Evolutionary conservation across 2,329 filamentous ascomycete species (phyloP).

Genomic region (Clonostachys rhizophaga): DNA sequence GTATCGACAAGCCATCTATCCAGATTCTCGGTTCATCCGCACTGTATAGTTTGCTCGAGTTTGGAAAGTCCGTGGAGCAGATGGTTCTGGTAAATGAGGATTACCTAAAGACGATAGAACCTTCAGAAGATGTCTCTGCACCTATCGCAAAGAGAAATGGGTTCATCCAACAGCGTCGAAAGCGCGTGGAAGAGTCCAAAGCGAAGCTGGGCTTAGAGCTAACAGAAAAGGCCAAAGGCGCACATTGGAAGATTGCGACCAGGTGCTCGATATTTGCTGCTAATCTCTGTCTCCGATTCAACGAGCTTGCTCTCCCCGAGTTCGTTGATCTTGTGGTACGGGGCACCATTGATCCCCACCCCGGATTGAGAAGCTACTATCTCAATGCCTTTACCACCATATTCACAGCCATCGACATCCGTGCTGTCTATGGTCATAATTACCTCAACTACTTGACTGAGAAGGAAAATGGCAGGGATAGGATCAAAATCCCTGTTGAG

Average conservation of each 20-base stretch:
- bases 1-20: constrained; percentile 90
- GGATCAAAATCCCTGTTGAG: constrained; percentile 67
- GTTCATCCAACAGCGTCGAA: constrained; percentile 70
- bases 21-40: constrained; percentile 81
- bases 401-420: constrained; percentile 83
- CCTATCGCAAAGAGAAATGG: constrained; percentile 57
- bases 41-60: constrained; percentile 84
- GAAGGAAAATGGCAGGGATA: constrained; percentile 70
- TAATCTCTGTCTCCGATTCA: constrained; percentile 87
- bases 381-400: constrained; percentile 70
- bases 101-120: constrained; percentile 67
- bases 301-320: constrained; percentile 74
- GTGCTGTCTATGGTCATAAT: constrained; percentile 79
- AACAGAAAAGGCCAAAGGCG: constrained; percentile 68
- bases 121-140: constrained; percentile 56
- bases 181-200: constrained; percentile 80
- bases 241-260: constrained; percentile 95
- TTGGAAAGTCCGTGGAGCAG: constrained; percentile 81
- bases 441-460: constrained; percentile 84
- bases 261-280: constrained; percentile 87
- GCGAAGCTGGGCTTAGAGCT: constrained; percentile 75
- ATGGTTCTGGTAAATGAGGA: constrained; percentile 77
- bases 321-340: constrained; percentile 79
- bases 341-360: constrained; percentile 87
- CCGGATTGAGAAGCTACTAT: constrained; percentile 77